A percentile compares a stretch with the other conserved stretches of the same genome.
phyloP scores from a whole-genome alignment of 495 filamentous ascomycete species.

The Astrocystis sublimbata region DNA sequence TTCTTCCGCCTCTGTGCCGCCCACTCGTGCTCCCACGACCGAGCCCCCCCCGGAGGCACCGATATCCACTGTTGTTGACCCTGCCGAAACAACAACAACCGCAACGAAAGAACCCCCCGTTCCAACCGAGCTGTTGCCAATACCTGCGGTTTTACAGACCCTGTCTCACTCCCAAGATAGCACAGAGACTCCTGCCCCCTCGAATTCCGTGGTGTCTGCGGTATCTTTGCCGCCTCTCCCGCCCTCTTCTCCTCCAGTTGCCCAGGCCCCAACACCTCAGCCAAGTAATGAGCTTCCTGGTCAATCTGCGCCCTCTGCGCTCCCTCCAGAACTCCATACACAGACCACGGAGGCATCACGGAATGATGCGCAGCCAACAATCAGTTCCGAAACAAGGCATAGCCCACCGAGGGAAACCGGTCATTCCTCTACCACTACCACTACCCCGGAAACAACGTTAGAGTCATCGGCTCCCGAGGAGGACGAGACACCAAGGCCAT shows the following conservation, averaged over 20 bases:
- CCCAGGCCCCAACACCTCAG: conserved; percentile 1
- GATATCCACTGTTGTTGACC: conserved; percentile 3
- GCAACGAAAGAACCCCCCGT: neutral
- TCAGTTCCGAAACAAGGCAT: neutral
- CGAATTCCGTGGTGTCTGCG: neutral
- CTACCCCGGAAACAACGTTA: conserved; percentile 5
- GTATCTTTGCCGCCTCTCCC: neutral
- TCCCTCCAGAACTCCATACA: neutral
- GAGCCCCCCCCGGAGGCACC: too few relatives aligned
- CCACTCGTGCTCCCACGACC: conserved; percentile 14
- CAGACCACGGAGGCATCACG: neutral
- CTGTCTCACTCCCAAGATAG: neutral
- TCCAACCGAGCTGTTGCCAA: neutral
- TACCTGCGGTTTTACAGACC: neutral
- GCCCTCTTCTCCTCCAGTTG: neutral
- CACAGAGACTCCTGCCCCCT: neutral
- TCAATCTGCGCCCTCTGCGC: neutral
- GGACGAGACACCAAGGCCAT: conserved; percentile 7
- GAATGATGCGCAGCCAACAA: neutral
- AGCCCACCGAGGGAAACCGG: neutral
- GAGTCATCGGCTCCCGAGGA: conserved; percentile 12
- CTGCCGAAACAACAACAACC: neutral
- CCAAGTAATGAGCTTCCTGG: conserved; percentile 3
- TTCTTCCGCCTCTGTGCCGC: conserved; percentile 22
- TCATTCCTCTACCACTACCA: neutral